A percentile compares a stretch with the other conserved stretches of the same genome.
phyloP scores from a whole-genome alignment of 257 asterid species.

The Capsicum chinense region DNA sequence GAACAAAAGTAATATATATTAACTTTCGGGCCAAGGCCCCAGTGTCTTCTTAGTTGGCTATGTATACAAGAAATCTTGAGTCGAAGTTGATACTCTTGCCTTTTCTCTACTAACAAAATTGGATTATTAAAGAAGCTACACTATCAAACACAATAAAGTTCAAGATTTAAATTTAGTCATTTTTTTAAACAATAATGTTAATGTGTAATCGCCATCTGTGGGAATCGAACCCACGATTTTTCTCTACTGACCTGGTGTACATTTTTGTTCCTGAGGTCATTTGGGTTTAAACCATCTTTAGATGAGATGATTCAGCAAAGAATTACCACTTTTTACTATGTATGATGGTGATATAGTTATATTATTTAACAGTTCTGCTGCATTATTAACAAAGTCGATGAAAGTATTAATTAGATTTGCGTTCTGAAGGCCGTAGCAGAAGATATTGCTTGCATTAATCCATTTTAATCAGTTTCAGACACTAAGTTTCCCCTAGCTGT shows the following conservation, averaged over 20 bases:
- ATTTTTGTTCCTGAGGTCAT: conserved; percentile 3
- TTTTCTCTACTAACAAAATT: not conserved
- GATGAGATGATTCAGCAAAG: not conserved
- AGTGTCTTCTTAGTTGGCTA: not conserved
- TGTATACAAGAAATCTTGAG: not conserved
- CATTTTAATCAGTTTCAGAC: conserved; percentile 17
- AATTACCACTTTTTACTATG: not conserved
- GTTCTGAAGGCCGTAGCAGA: not conserved
- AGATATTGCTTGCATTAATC: conserved; percentile 18
- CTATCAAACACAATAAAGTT: not conserved
- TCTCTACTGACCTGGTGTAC: not conserved
- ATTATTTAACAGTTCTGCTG: conserved; percentile 17
- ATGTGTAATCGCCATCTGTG: no score
- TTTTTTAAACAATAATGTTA: no score
- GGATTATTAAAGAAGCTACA: not conserved
- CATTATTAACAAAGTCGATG: not conserved
- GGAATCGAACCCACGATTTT: no score
- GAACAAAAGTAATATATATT: not conserved
- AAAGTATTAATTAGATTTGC: not conserved
- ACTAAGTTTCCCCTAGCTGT: conserved; percentile 17
- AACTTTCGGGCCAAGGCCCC: not conserved
- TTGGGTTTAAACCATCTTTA: not conserved
- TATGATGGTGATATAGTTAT: not conserved
- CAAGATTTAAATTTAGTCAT: not conserved
- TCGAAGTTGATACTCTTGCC: not conserved